phyloP scores from a whole-genome alignment of 2,329 filamentous ascomycete genomes.

The Arachnomyces sp. region DNA sequence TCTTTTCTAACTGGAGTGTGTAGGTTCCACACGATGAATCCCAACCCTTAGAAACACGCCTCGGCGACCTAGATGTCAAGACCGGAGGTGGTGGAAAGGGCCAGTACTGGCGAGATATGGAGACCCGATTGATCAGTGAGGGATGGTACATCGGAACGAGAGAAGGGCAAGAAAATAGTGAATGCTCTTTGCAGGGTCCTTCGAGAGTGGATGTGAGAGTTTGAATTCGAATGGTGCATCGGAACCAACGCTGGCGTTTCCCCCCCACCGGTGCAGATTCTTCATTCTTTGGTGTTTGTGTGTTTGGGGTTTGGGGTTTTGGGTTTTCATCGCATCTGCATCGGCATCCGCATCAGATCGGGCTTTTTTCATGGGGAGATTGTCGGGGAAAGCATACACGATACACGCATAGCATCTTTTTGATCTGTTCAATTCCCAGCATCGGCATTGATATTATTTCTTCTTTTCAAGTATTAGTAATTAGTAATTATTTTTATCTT shows the following conservation, averaged over 20 bases:
- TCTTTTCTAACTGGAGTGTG: conserved; percentile 1
- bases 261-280: neutral
- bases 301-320: no score
- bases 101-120: conserved; percentile 59
- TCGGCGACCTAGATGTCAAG: conserved; percentile 75
- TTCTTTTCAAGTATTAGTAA: no score
- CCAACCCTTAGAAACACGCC: conserved; percentile 39
- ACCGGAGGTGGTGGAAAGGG: conserved; percentile 56
- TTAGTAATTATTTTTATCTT: no score
- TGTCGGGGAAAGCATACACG: no score
- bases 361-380: no score
- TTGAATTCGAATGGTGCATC: neutral
- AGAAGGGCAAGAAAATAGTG: conserved; percentile 19
- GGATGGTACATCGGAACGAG: conserved; percentile 58
- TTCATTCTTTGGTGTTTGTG: no score
- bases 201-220: conserved; percentile 1
- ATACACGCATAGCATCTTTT: no score
- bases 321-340: no score
- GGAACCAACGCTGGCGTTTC: neutral
- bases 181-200: conserved; percentile 25
- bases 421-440: no score
- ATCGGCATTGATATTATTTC: no score
- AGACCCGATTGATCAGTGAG: conserved; percentile 55
- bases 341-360: no score
- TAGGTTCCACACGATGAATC: conserved; percentile 29